Evolutionary conservation across 2,329 filamentous ascomycete species (phyloP), one percentile per base, ranked within the genome.

Genomic region (Neoscytalidium dimidiatum): DNA sequence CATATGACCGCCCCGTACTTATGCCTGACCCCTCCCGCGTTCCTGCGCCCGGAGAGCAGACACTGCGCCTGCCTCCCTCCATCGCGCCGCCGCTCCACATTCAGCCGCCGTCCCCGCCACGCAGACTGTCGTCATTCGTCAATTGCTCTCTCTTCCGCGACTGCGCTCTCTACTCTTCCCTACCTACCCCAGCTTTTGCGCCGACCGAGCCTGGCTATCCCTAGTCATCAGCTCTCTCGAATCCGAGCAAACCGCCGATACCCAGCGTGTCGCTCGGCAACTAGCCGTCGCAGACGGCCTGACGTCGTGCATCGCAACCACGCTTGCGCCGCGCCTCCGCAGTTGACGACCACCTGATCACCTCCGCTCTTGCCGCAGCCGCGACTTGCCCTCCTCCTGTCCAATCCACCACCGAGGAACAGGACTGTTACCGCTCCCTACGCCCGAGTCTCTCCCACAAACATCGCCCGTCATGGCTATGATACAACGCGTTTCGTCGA

Each of bases 401-500:
- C 31, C 51, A 21, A 17, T 14, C 21, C 3, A n/a, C 17, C 38
- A 13, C 26, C 56, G n/a, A 13, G 9, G 26, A 23, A 11, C 29
- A 46, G 5, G n/a, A 35, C 35, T 6, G 9, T 11, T 21, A 7
- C 33, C 21, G n/a, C n/a, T 28, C 49, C n/a, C 3, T 29, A 28
- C 5, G 14, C 17, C n/a, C 49, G 17, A 52, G 28, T 21, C 6
- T 19, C 17, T 5, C 14, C 3, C 49, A 13, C 17, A 19, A 14
- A 33, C 17, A 2, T 26, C 41, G 28, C 56, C 56, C 56, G 3
- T 13, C 56, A 80, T 80, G 78, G 79, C 77, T 64, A 70, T 80
- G 46, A 71, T 74, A 6, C 74, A 79, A 68, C 72, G 77, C 52
- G 69, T 79, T 51, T 78, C 76, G 23, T 72, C 74, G 14, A 74